Base-by-base conservation (phyloP, 495 filamentous ascomycete genomes). In the Hypoxylon lienhwacheense region DNA sequence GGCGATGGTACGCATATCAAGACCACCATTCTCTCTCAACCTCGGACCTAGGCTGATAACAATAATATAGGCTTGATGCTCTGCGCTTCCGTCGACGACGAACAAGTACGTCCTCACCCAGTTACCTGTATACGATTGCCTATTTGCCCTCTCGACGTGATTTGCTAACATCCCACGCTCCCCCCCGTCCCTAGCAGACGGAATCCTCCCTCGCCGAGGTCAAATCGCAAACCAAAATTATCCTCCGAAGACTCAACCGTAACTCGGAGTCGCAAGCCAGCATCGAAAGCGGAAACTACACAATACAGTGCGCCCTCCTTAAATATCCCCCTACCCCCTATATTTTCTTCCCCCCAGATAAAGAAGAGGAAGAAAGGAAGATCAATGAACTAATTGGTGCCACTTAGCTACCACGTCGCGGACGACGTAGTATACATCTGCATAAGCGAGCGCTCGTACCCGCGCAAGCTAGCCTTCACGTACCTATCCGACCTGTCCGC, bases 381-480 rank as follows among this genome's bases (percentile, higher is more conserved):
- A 37, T 51, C 21, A 1, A 32, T 5, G 5, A 42, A 19, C 35
- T 35, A 32, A 53, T 47, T 40, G 10, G 10, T 35, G 2, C 20
- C 15, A 24, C 21, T 44, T 61, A 93, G 90, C 77, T 98, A 98
- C 78, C 72, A 89, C 28, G 89, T 97, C 73, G 70, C 85, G 57
- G 76, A 84, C 59, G 83, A 87, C 54, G 75, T 97, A 63, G 85
- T 89, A 76, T 99, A 92, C 78, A 77, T 97, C 52, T 90, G 87
- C 74, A 91, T 99, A 66, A 89, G 87, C 77, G 91, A 97, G 69
- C 80, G 82, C 34, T 88, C 89, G 20, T 99, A 97, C 76, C 95
- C 93, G 31, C 92, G 95, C 65, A 97, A 99, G 70, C 87, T 99
- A 21, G 93, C 93, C 61, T 97, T 97, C 74, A 97, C 95, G 42